Conservation (phyloP, 2,329 filamentous ascomycete species). For the Calycina herbarum region DNA sequence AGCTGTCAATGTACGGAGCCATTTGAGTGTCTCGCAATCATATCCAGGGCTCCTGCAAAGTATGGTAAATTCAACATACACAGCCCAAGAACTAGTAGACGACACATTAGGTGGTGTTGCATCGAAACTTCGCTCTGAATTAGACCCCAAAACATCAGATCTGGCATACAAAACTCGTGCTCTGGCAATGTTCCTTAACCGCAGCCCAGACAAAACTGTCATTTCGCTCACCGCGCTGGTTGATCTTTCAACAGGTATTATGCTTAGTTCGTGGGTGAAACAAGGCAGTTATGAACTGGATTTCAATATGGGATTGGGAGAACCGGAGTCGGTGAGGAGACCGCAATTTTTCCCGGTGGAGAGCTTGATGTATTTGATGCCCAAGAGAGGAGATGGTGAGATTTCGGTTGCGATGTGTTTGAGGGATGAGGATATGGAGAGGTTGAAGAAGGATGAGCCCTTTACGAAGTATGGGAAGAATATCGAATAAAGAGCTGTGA, state of each 20-base stretch:
- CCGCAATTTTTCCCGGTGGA: slow-evolving; percentile 6
- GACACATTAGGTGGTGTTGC: slow-evolving; percentile 42
- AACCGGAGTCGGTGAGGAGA: slow-evolving; percentile 9
- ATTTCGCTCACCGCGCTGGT: slow-evolving; percentile 41
- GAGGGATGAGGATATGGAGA: slow-evolving; percentile 12
- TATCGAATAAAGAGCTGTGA: not conserved
- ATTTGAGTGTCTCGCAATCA: not conserved
- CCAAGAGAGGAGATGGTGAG: slow-evolving; percentile 2
- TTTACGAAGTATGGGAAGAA: slow-evolving; percentile 8
- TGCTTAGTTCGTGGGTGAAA: slow-evolving; percentile 56
- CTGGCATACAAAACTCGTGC: slow-evolving; percentile 42
- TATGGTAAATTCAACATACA: slow-evolving; percentile 44
- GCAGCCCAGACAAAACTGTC: slow-evolving; percentile 39
- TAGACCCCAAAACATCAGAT: slow-evolving; percentile 38
- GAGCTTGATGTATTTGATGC: slow-evolving; percentile 10
- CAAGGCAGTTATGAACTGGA: slow-evolving; percentile 33
- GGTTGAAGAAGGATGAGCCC: slow-evolving; percentile 8
- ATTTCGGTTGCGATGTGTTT: slow-evolving; percentile 13
- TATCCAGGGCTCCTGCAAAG: slow-evolving; percentile 37
- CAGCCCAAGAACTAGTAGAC: slow-evolving; percentile 35
- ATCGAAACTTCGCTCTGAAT: slow-evolving; percentile 41
- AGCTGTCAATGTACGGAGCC: slow-evolving; percentile 6
- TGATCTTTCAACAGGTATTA: slow-evolving; percentile 45
- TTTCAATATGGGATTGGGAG: slow-evolving; percentile 13
- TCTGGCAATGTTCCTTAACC: slow-evolving; percentile 43